Evolutionary conservation across 495 filamentous ascomycete species (phyloP).

Genomic region (Hypoxylon subgilvum): DNA sequence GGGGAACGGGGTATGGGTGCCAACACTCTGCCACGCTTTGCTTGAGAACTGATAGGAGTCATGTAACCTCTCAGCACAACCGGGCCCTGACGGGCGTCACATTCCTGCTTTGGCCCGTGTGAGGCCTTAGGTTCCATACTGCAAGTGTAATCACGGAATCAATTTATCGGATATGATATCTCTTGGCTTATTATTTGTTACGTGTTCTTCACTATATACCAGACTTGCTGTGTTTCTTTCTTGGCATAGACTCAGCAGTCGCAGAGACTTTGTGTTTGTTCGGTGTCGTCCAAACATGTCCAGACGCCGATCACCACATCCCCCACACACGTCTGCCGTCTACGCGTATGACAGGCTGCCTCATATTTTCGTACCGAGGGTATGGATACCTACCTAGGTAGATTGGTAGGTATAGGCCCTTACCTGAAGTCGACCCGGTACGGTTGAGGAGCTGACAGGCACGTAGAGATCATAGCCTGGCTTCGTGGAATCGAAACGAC

Average conservation of each 20-base stretch:
- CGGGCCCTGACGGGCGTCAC: not conserved
- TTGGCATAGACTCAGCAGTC: slow-evolving; percentile 1
- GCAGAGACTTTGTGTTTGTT: no score
- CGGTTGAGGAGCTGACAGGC: no score
- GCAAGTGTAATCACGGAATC: not conserved
- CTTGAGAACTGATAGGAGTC: not conserved
- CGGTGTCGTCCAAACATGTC: no score
- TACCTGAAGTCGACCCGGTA: no score
- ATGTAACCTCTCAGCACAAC: slow-evolving; percentile 18
- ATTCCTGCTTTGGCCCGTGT: slow-evolving; percentile 1
- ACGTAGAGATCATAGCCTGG: no score
- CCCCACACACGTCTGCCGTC: no score
- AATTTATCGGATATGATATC: not conserved
- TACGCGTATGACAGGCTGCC: no score
- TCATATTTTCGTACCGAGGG: no score
- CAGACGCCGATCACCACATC: no score
- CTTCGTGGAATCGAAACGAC: not conserved
- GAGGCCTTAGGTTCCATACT: slow-evolving; percentile 2
- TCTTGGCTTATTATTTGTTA: not conserved
- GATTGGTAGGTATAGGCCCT: no score
- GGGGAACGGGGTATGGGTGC: not conserved
- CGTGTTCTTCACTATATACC: slow-evolving; percentile 5
- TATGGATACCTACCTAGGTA: no score
- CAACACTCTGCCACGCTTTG: not conserved
- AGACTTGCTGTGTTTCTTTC: slow-evolving; percentile 16